Conservation (phyloP, 805 yeast genomes). For the Ogataea nitratoaversa region DNA sequence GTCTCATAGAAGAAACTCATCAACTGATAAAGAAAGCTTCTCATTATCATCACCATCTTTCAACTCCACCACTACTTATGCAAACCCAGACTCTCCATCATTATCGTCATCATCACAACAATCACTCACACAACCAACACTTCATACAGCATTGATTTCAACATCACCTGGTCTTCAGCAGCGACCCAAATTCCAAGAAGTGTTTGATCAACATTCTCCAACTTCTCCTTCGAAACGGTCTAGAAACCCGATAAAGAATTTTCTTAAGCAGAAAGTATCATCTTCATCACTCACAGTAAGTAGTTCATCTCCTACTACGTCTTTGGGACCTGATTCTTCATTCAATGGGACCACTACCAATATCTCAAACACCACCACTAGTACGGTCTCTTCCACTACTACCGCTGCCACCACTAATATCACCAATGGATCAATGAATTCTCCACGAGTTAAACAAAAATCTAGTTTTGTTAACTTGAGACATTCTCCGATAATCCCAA, state of each 20-base stretch:
- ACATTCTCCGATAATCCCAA: background rate
- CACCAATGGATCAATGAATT: constrained; percentile 1
- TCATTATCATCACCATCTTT: too few species aligned
- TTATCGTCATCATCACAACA: too few species aligned
- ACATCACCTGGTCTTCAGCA: constrained; percentile 7
- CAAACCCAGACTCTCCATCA: too few species aligned
- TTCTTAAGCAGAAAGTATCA: constrained; percentile 24
- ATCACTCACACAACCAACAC: background rate
- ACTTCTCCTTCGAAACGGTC: constrained; percentile 18
- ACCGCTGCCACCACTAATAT: constrained; percentile 4
- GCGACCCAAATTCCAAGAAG: constrained; percentile 7
- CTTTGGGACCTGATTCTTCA: too few species aligned
- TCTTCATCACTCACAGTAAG: too few species aligned
- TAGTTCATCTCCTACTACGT: too few species aligned
- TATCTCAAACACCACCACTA: too few species aligned
- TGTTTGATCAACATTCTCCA: constrained; percentile 8
- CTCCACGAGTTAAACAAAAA: constrained; percentile 12
- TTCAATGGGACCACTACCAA: too few species aligned
- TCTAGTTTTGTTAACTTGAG: constrained; percentile 11
- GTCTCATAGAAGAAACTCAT: constrained; percentile 24
- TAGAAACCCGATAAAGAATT: constrained; percentile 24
- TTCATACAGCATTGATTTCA: constrained; percentile 6
- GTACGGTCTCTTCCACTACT: too few species aligned
- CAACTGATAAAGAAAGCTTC: constrained; percentile 18
- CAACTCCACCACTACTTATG: too few species aligned